Base-by-base conservation (phyloP, 768 basidiomycete species). In the Boletus speciosus region DNA sequence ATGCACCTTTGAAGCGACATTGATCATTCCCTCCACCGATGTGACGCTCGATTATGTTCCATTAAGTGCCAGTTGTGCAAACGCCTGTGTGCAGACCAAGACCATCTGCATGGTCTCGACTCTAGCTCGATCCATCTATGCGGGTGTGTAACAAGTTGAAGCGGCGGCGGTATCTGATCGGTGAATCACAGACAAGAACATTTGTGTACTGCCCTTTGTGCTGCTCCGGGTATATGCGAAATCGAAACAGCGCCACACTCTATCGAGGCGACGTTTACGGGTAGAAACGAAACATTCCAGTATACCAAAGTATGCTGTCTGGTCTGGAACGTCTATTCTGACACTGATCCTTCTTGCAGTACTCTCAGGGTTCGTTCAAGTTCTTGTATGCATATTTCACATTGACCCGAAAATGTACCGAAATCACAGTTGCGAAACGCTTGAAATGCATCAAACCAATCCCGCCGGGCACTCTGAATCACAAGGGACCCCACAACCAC, bases 211-310 rank as follows among this genome's bases (percentile, higher is more conserved):
- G 63, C 71, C 0, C 36, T 69, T 3, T 86, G 84, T 54, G 57
- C 67, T 16, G 69, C 75, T 0, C 60, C 63, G 0, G 84, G 85
- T 4, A 79, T 78, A 19, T 86, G 84, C 50, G 74, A 83, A 43
- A 83, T 85, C 15, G 77, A 84, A 48, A 82, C 78, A 0, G 71
- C 76, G 0, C 84, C 84, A 1, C 77, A 80, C 49, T 79, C 82
- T 0, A 76, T 86, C 36, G 79, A 84, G 59, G 81, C 82, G 6
- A 84, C 81, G 0, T 86, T 85, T 57, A 78, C 76, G 0, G 85
- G 84, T 0, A 71, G 66, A 53, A 79, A 84, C 46, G 81, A 83
- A 54, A 82, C 77, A 1, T 86, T 84, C 60, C 78, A 81, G 60
- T 86, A 82, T 47, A 86, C 85, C 0, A 86, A 85, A 74, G 84